Conservation (phyloP, 305 asterid species). For the Fraxinus sp. region DNA sequence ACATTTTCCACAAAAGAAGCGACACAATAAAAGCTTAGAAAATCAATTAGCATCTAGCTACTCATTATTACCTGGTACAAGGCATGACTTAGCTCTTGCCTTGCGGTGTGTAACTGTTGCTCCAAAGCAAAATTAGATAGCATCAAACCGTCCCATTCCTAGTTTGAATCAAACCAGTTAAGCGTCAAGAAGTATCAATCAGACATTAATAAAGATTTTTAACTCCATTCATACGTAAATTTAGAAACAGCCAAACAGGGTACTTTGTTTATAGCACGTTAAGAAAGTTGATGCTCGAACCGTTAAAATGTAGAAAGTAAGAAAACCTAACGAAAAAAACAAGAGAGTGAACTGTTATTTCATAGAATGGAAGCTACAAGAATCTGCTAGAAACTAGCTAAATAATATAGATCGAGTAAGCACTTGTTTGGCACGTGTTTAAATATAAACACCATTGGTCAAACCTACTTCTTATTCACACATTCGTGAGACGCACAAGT, state of each 20-base stretch:
- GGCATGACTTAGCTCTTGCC: conserved; percentile 98
- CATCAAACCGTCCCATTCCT: conserved; percentile 99
- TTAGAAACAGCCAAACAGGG: background rate
- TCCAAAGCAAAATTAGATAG: conserved; percentile 94
- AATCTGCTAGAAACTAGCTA: background rate
- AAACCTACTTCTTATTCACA: background rate
- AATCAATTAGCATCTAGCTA: conserved; percentile 5
- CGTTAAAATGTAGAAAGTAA: background rate
- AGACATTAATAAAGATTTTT: background rate
- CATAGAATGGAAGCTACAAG: background rate
- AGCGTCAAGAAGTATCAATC: conserved; percentile 2
- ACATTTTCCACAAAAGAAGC: background rate
- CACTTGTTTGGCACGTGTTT: background rate
- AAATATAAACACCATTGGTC: background rate
- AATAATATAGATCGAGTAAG: conserved; percentile 7
- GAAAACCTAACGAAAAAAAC: background rate
- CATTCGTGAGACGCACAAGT: background rate
- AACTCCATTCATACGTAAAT: background rate
- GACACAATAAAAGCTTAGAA: background rate
- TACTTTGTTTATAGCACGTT: background rate
- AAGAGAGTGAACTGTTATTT: conserved; percentile 6
- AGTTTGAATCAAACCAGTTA: conserved; percentile 19
- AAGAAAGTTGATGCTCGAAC: background rate
- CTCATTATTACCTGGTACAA: conserved; percentile 68
- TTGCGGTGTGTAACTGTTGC: conserved; percentile 90